Evolutionary conservation across 495 filamentous ascomycete genomes (phyloP).

Genomic region (Ramalina intermedia): DNA sequence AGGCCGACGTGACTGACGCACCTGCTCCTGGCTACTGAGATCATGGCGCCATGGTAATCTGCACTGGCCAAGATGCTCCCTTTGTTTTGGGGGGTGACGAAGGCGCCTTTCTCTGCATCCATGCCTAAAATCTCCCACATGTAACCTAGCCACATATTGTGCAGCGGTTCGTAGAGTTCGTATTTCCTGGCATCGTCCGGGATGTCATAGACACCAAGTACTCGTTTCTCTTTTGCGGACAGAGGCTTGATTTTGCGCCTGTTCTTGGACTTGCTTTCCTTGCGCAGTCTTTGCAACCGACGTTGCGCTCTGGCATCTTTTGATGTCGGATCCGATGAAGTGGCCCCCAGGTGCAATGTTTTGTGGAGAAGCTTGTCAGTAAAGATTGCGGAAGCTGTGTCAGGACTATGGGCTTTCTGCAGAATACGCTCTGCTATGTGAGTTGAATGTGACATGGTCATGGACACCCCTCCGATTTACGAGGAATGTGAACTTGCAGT

Average conservation of each 20-base stretch:
- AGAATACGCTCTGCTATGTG: conserved; percentile 57
- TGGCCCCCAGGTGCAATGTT: conserved; percentile 64
- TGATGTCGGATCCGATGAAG: conserved; percentile 42
- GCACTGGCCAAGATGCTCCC: conserved; percentile 62
- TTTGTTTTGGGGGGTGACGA: conserved; percentile 33
- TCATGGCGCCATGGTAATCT: conserved; percentile 77
- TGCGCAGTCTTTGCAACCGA: conserved; percentile 39
- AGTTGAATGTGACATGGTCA: conserved; percentile 16
- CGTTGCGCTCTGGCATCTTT: conserved; percentile 52
- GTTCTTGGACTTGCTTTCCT: conserved; percentile 38
- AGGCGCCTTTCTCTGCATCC: conserved; percentile 28
- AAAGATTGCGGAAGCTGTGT: conserved; percentile 54
- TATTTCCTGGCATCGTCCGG: conserved; percentile 56
- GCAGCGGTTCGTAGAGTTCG: conserved; percentile 57
- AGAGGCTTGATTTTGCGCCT: conserved; percentile 60
- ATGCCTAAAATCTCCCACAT: conserved; percentile 57
- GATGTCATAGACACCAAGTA: conserved; percentile 56
- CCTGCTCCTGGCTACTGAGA: conserved; percentile 69
- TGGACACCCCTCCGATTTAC: conserved; percentile 1
- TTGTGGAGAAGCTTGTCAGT: conserved; percentile 68
- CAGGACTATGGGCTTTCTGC: conserved; percentile 55
- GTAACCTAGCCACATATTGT: conserved; percentile 70
- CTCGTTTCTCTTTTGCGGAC: conserved; percentile 66
- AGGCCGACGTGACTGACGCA: conserved; percentile 73
- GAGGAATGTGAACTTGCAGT: not conserved